Evolutionary conservation across 441 rosid species (phyloP), one percentile per base, ranked within the genome.

Genomic region (Erysimum cheiri): DNA sequence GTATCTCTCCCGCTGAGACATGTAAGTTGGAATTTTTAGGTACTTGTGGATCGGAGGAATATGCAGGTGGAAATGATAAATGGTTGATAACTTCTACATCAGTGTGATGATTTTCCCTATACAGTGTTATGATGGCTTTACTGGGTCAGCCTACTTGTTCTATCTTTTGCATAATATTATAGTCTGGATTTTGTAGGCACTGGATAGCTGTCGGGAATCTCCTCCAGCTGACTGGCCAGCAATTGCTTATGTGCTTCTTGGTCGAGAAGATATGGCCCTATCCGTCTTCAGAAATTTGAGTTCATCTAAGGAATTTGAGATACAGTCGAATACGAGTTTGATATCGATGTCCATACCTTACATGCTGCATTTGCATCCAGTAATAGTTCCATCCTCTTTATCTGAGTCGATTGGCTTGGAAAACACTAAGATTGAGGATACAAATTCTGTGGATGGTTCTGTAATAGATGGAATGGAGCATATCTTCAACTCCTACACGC

Each of bases 191-290:
- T 77, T 66, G 55, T 76, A 92, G 99, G 98, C 96, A 65, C 76
- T 92, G 81, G 96, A 91, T 78, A 88, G 85, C 80, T 92, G 98
- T 70, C 86, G 98, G 61, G 99, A 91, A 81, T 91, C 90, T 75
- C 98, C 99, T 70, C 97, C 99, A 7, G 81, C 84, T 54, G 94
- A 89, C 76, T 96, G 99, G 99, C 92, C 99, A 76, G 93, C 91
- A 7, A 84, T 92, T 74, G 99, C 96, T 58, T 96, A 91, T 80
- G 82, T 91, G 72, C 96, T 96, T 77, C 92, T 96, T 81, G 95
- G 98, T 66, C 92, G 98, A 71, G 96, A 92, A 81, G 99, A 96
- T 80, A 76, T 96, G 79, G 96, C 97, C 77, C 80, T 84, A 73
- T 88, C 93, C 8, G 78, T 83, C 81, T 83, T 82, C 71, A 72